Evolutionary conservation across 176 grass and related monocot genomes (phyloP).

Genomic region (Dendrocalamus sinicus): DNA sequence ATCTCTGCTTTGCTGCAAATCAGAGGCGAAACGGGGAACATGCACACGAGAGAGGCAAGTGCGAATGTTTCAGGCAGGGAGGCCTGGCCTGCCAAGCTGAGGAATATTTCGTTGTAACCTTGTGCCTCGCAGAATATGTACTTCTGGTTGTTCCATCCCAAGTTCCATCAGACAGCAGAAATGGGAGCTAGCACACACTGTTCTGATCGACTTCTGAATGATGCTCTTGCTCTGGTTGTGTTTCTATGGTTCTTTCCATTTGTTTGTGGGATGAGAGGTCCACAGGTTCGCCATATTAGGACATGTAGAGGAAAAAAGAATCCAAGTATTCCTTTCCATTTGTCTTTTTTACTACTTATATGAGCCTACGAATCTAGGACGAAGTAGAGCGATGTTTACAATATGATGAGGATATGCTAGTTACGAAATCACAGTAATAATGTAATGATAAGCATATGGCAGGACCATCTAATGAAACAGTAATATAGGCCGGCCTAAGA

Average conservation of each 20-base stretch:
- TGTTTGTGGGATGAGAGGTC: conserved; percentile 29
- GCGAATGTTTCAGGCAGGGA: background rate
- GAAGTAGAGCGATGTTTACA: conserved; percentile 34
- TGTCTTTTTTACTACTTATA: conserved; percentile 28
- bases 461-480: conserved; percentile 30
- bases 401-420: conserved; percentile 28
- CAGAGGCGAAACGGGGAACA: background rate
- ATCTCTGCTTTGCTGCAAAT: background rate
- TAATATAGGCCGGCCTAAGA: conserved; percentile 8
- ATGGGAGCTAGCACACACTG: conserved; percentile 11
- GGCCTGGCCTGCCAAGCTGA: background rate
- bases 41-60: background rate
- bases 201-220: background rate
- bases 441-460: conserved; percentile 11
- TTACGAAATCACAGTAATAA: conserved; percentile 27
- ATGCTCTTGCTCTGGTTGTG: background rate
- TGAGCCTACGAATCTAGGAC: conserved; percentile 34
- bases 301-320: background rate
- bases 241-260: background rate
- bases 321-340: background rate
- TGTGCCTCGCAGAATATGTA: background rate
- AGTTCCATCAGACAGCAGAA: conserved; percentile 5
- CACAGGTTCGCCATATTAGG: conserved; percentile 21
- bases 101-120: conserved; percentile 2
- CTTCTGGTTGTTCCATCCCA: background rate